Evolutionary conservation across 2,329 filamentous ascomycete species (phyloP).

Genomic region (Sordariomycetes sp.): DNA sequence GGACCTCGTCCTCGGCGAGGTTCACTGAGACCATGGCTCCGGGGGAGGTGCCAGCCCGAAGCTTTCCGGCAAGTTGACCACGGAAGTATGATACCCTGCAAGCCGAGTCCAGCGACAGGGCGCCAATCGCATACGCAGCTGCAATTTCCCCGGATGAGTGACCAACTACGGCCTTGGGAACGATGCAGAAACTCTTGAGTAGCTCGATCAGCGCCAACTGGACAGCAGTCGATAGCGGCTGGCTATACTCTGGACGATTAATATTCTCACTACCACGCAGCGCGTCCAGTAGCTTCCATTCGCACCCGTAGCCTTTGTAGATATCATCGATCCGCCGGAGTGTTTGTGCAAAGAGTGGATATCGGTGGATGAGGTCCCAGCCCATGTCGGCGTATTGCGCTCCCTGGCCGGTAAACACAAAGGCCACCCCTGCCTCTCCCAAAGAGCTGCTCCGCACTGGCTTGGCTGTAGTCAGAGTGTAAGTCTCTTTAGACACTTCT

Average conservation of each 20-base stretch:
- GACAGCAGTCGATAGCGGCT: constrained; percentile 27
- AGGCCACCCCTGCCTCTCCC: neutral
- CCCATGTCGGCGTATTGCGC: constrained; percentile 1
- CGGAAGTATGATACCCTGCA: constrained; percentile 18
- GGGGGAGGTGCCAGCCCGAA: neutral
- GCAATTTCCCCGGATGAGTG: constrained; percentile 25
- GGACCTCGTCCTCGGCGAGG: constrained; percentile 7
- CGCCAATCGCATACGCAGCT: constrained; percentile 17
- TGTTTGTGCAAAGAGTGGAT: constrained; percentile 8
- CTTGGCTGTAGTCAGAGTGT: neutral
- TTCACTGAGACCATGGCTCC: constrained; percentile 20
- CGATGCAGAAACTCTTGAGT: constrained; percentile 15
- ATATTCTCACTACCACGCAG: constrained; percentile 8
- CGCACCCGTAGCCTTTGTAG: neutral
- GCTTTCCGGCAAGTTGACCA: constrained; percentile 9
- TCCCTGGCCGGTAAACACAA: constrained; percentile 3
- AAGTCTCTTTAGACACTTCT: neutral
- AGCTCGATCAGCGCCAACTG: constrained; percentile 26
- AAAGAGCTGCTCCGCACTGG: neutral
- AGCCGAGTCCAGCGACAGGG: constrained; percentile 12
- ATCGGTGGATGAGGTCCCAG: neutral
- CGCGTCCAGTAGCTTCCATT: constrained; percentile 10
- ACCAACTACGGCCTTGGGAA: constrained; percentile 16
- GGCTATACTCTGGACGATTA: constrained; percentile 14
- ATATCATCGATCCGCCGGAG: constrained; percentile 10